Percentiles rank a stretch among this genome's conserved stretches.
Conservation (phyloP, 768 basidiomycete species). For the Mycena polygramma region DNA sequence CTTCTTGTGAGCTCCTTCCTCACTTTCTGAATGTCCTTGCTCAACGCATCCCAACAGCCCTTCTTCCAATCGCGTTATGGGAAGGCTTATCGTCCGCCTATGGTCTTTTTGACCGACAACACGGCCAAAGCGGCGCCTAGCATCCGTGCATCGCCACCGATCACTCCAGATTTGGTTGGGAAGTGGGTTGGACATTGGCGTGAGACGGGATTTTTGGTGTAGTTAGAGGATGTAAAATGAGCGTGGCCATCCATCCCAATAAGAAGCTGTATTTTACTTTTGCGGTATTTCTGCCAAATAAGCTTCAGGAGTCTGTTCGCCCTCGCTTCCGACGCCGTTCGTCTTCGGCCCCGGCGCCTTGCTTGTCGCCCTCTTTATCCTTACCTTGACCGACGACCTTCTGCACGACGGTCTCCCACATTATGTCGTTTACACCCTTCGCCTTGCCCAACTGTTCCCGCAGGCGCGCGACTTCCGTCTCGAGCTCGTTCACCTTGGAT, state of each 20-base stretch:
- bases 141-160: constrained; percentile 45
- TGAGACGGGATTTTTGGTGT: constrained; percentile 51
- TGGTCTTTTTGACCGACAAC: constrained; percentile 51
- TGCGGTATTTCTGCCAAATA: constrained; percentile 11
- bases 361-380: constrained; percentile 43
- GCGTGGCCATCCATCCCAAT: neutral
- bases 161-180: constrained; percentile 50
- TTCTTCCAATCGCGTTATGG: constrained; percentile 51
- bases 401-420: constrained; percentile 92
- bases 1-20: constrained; percentile 46
- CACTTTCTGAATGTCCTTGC: neutral
- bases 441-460: constrained; percentile 83
- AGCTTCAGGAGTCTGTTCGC: constrained; percentile 38
- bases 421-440: constrained; percentile 91
- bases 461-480: constrained; percentile 76
- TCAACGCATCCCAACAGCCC: constrained; percentile 36
- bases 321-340: constrained; percentile 50
- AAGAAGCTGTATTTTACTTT: constrained; percentile 29
- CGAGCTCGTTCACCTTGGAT: constrained; percentile 74
- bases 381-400: constrained; percentile 60
- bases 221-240: neutral
- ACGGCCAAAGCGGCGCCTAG: constrained; percentile 49
- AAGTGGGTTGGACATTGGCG: constrained; percentile 60
- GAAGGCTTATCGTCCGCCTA: constrained; percentile 41
- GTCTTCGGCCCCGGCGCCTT: constrained; percentile 38